Evolutionary conservation across 1,284 basidiomycete species (phyloP).

Genomic region (Sanghuangporus baumii): DNA sequence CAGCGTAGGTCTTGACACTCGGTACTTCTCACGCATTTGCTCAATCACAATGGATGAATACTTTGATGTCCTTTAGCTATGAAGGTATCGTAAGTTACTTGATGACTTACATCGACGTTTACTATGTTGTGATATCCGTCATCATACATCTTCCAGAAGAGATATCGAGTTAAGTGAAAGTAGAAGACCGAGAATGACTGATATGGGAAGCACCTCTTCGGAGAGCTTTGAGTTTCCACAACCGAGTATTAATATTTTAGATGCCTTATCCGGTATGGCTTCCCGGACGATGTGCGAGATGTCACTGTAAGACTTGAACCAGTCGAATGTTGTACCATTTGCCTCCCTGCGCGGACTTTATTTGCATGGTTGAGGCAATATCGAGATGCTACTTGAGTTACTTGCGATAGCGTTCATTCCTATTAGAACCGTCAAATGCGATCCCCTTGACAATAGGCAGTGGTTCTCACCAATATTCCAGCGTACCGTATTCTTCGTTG

Average conservation of each 20-base stretch:
- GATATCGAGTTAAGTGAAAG: neutral
- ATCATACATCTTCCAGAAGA: constrained; percentile 73
- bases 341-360: constrained; percentile 20
- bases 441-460: constrained; percentile 12
- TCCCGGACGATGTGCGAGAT: constrained; percentile 53
- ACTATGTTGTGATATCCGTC: constrained; percentile 83
- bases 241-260: constrained; percentile 81
- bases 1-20: constrained; percentile 59
- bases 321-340: constrained; percentile 71
- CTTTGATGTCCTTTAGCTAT: constrained; percentile 32
- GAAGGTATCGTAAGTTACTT: neutral
- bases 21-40: constrained; percentile 69
- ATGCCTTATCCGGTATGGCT: constrained; percentile 58
- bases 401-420: constrained; percentile 71
- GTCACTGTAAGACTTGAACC: constrained; percentile 77
- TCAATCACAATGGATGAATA: constrained; percentile 80
- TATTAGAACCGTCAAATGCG: neutral
- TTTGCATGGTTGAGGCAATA: constrained; percentile 19
- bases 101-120: constrained; percentile 69
- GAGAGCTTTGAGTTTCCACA: constrained; percentile 86
- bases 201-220: constrained; percentile 49
- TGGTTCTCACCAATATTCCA: constrained; percentile 61
- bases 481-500: constrained; percentile 73
- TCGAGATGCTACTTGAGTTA: constrained; percentile 25
- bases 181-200: neutral